Evolutionary conservation across 2,329 filamentous ascomycete genomes (phyloP), one percentile per base, ranked within the genome.

Genomic region (Plectosphaerella plurivora): DNA sequence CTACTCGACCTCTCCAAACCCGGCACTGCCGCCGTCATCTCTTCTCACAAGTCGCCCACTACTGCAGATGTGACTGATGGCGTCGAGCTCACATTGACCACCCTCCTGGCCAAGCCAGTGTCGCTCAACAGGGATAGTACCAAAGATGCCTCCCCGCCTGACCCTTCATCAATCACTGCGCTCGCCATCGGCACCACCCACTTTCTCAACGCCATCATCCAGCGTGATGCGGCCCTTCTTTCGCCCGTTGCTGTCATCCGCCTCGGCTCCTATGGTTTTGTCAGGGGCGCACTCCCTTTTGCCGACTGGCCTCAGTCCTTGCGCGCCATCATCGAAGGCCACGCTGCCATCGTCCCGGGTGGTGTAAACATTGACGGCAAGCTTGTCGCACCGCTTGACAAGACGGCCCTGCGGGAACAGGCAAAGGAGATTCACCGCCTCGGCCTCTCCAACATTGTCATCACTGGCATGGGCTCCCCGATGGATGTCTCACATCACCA

Each of bases 141-240:
- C 8, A 10, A 5, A 20, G 12, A 16, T 2, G 45, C 63, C 15
- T 58, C 64, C 1, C 61, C 67, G 14, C 50, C 55, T 6, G 54
- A 60, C 41, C 67, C 71, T 1, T 59, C 62, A 0, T 61, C 71
- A 6, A 67, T 81, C 16, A 71, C 73, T 14, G 75, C 73, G 54
- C 72, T 81, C 14, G 77, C 76, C 3, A 78, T 81, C 55, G 78
- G 78, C 50, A 79, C 76, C 1, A 83, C 80, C 1, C 79, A 83
- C 54, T 83, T 83, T 57, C 72, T 83, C 58, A 84, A 83, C 54
- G 79, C 79, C 9, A 76, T 83, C 3, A 69, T 83, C 1, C 78
- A 83, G 61, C 68, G 74, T 44, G 79, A 83, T 54, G 68, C 67
- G 8, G 60, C 69, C 2, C 71, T 76, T 2, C 63, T 83, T 3